Evolutionary conservation across 345 rosid genomes (phyloP).

Genomic region (Pistacia atlantica): DNA sequence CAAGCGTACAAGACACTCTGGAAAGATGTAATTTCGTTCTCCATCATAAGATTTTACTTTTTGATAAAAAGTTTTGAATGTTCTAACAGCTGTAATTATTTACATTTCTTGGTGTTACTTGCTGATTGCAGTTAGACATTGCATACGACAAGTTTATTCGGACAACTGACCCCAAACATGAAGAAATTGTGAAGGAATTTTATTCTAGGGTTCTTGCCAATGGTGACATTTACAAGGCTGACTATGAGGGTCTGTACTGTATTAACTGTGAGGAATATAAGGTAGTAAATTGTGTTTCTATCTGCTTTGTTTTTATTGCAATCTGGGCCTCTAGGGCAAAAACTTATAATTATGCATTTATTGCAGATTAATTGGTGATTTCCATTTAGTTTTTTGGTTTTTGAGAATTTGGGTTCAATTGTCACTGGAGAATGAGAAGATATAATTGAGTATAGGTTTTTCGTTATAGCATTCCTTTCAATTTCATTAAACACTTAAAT

Average conservation of each 20-base stretch:
- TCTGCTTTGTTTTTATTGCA: conserved; percentile 1
- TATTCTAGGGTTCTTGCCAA: conserved; percentile 76
- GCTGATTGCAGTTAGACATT: conserved; percentile 66
- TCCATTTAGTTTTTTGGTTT: not conserved
- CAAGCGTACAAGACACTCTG: conserved; percentile 73
- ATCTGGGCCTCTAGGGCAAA: not conserved
- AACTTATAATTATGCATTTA: not conserved
- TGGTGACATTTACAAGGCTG: conserved; percentile 89
- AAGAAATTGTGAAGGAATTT: conserved; percentile 83
- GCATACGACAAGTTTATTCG: conserved; percentile 82
- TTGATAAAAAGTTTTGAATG: not conserved
- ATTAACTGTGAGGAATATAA: conserved; percentile 96
- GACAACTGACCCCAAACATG: conserved; percentile 90
- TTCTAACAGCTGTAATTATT: not conserved
- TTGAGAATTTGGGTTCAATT: not conserved
- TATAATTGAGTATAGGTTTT: not conserved
- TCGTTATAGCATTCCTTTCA: not conserved
- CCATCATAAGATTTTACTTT: not conserved
- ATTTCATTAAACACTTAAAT: not conserved
- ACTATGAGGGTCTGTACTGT: conserved; percentile 93
- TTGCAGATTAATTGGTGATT: not conserved
- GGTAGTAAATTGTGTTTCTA: conserved; percentile 39
- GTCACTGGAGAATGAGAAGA: not conserved
- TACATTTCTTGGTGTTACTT: conserved; percentile 13
- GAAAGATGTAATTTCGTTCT: conserved; percentile 57